Evolutionary conservation across 805 yeast species (phyloP), one percentile per base, ranked within the genome.

Genomic region (Starmerella gropengiesseri): DNA sequence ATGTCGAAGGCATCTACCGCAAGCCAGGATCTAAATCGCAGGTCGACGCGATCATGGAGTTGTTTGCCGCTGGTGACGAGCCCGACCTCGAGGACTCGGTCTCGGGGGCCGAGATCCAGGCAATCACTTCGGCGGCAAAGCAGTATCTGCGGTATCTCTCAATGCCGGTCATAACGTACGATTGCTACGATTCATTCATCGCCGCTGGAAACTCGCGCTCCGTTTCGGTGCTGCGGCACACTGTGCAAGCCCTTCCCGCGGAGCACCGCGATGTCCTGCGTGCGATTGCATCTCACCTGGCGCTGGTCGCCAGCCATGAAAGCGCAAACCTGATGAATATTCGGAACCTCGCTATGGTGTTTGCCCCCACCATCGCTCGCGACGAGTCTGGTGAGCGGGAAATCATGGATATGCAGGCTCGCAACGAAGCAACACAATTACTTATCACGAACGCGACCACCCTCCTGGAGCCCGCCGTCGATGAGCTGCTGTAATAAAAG

Each of bases 351-450:
- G 78, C 95, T 0, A 84, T 91, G 33, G 95, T 89, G 7, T 91
- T 91, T 68, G 94, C 95, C 1, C 97, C 98, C 3, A 85, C 95
- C 7, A 63, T 91, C 33, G 79, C 86, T 0, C 70, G 94, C 37
- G 94, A 85, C 54, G 64, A 70, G 46, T 70, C 76, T 31, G 87
- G 94, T 7, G 85, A 81, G 50, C 72, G 78, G 42, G 98, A 91
- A 60, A 74, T 91, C 59, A 56, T 68, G 41, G 97, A 91, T 60
- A 84, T 85, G 81, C 81, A 80, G 20, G 70, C 75, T 39, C 73
- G 89, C 58, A 85, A 83, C 50, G 79, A 74, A 29, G 75, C 78
- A 21, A 79, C 91, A 4, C 95, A 85, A 59, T 71, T 81, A 52
- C 61, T 89, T 43, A 63, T 66, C 33, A 66, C 63, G 29, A 45